Evolutionary conservation across 2,329 filamentous ascomycete species (phyloP).

Genomic region (Mycosphaerella sp.): DNA sequence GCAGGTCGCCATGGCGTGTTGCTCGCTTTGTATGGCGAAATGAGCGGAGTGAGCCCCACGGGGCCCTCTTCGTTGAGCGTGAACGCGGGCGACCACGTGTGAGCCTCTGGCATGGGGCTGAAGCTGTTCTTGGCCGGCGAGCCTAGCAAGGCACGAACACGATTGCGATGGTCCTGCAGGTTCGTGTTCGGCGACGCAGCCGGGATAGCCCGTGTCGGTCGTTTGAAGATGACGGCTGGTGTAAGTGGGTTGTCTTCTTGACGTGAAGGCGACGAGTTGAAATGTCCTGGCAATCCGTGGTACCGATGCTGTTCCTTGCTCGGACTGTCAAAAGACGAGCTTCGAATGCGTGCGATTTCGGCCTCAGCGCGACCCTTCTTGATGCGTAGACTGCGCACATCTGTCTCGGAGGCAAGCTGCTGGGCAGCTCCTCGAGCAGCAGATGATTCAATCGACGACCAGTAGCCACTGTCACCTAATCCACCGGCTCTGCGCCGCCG

Average conservation of each 20-base stretch:
- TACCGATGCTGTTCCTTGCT: constrained; percentile 54
- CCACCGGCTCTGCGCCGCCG: constrained; percentile 72
- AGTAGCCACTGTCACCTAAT: constrained; percentile 93
- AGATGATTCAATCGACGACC: constrained; percentile 91
- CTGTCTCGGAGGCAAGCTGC: constrained; percentile 66
- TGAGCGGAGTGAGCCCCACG: constrained; percentile 42
- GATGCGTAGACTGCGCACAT: constrained; percentile 58
- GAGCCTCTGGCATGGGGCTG: constrained; percentile 46
- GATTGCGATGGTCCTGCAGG: constrained; percentile 77
- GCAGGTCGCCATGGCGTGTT: constrained; percentile 34
- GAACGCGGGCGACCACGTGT: constrained; percentile 63
- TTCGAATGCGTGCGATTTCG: constrained; percentile 86
- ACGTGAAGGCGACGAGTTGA: constrained; percentile 36
- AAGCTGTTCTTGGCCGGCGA: constrained; percentile 58
- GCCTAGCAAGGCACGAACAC: constrained; percentile 72
- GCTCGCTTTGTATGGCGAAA: constrained; percentile 28
- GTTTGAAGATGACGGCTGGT: constrained; percentile 74
- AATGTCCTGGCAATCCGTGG: constrained; percentile 38
- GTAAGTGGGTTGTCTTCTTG: constrained; percentile 58
- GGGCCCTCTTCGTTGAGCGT: constrained; percentile 57
- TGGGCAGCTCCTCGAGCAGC: constrained; percentile 58
- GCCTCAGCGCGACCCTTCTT: constrained; percentile 91
- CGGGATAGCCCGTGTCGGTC: constrained; percentile 56
- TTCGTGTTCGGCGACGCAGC: constrained; percentile 93
- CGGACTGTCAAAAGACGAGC: constrained; percentile 89